phyloP scores from a whole-genome alignment of 2,329 filamentous ascomycete genomes.

The Colletotrichum tofieldiae region DNA sequence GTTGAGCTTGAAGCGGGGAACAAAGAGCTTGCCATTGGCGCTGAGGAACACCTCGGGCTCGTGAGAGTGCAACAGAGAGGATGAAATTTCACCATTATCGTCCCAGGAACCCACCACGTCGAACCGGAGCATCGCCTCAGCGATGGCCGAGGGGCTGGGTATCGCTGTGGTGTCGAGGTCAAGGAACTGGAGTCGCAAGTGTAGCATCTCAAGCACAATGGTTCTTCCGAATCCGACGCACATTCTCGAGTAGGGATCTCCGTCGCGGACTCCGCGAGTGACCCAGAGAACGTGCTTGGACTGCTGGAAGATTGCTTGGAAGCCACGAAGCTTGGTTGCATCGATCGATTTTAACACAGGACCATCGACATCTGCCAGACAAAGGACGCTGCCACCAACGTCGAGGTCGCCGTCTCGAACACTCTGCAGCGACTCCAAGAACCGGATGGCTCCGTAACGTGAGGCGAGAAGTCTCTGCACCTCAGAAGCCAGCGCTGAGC shows the following conservation, averaged over 20 bases:
- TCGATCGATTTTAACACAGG: constrained; percentile 52
- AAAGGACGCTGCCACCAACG: constrained; percentile 42
- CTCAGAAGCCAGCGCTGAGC: not conserved
- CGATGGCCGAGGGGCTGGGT: not conserved
- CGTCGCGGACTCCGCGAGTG: constrained; percentile 37
- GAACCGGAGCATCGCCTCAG: constrained; percentile 5
- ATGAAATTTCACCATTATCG: not conserved
- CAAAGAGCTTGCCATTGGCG: not conserved
- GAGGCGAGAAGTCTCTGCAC: constrained; percentile 7
- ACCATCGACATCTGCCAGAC: constrained; percentile 36
- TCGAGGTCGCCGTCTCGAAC: constrained; percentile 29
- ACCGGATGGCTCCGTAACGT: not conserved
- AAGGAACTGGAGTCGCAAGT: constrained; percentile 35
- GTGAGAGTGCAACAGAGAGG: not conserved
- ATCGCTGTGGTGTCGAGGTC: constrained; percentile 14
- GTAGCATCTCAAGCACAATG: constrained; percentile 23
- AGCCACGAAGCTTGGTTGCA: constrained; percentile 45
- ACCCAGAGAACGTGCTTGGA: constrained; percentile 45
- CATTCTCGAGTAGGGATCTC: constrained; percentile 43
- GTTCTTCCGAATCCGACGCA: constrained; percentile 30
- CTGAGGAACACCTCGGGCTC: not conserved
- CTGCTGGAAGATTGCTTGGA: constrained; percentile 43
- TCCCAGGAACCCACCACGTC: not conserved
- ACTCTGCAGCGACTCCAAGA: not conserved
- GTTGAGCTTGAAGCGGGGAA: not conserved